Percentiles rank a stretch among this genome's conserved stretches.
Evolutionary conservation across 148 eudicot genomes (phyloP).

Genomic region (Rhododendron vialii): DNA sequence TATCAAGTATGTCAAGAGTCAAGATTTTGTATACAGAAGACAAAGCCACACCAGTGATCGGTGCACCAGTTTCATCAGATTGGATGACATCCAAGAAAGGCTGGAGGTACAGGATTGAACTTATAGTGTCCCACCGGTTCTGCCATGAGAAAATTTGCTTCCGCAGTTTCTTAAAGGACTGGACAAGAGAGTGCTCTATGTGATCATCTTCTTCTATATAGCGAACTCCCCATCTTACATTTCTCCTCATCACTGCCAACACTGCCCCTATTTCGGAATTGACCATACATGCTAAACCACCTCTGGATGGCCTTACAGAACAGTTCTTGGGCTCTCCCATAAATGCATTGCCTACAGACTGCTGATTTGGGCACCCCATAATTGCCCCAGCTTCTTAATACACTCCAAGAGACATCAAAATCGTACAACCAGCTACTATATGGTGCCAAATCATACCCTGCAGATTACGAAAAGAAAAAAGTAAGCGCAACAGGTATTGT

Average conservation of each 20-base stretch:
- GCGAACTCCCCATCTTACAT: slow-evolving; percentile 91
- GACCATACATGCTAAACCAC: slow-evolving; percentile 74
- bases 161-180: slow-evolving; percentile 64
- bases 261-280: slow-evolving; percentile 90
- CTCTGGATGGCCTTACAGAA: slow-evolving; percentile 41
- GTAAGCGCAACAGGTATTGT: background rate
- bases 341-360: slow-evolving; percentile 55
- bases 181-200: slow-evolving; percentile 76
- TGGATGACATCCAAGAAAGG: slow-evolving; percentile 89
- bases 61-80: slow-evolving; percentile 97
- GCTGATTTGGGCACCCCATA: slow-evolving; percentile 78
- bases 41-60: slow-evolving; percentile 86
- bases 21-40: slow-evolving; percentile 88
- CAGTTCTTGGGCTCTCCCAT: slow-evolving; percentile 73
- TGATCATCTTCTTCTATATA: slow-evolving; percentile 83
- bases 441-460: background rate
- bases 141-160: slow-evolving; percentile 80
- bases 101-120: slow-evolving; percentile 68
- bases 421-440: background rate
- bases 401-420: background rate
- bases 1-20: slow-evolving; percentile 71
- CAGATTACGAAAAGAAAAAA: background rate
- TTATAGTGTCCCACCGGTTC: slow-evolving; percentile 64
- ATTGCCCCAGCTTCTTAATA: slow-evolving; percentile 3
- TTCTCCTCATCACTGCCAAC: slow-evolving; percentile 91